phyloP scores from a whole-genome alignment of 352 stramenopile species.

The Lagenidium giganteum region DNA sequence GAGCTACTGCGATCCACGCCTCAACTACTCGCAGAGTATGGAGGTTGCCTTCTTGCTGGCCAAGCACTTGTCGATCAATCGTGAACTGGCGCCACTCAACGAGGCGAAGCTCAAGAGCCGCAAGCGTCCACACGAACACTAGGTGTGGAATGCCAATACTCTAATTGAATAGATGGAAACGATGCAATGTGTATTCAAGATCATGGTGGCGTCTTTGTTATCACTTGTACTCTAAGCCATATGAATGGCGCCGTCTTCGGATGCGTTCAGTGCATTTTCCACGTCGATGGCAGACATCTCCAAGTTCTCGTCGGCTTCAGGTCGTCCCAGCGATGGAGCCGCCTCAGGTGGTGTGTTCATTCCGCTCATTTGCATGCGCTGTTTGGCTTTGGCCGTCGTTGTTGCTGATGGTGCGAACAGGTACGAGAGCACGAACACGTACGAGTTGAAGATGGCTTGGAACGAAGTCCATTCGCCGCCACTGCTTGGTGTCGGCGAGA shows the following conservation, averaged over 20 bases:
- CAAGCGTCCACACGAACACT: slow-evolving; percentile 62
- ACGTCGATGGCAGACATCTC: too few species aligned
- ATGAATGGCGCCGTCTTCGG: too few species aligned
- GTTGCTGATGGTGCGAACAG: slow-evolving; percentile 32
- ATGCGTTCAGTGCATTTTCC: too few species aligned
- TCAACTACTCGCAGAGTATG: slow-evolving; percentile 98
- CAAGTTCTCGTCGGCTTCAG: too few species aligned
- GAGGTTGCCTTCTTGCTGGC: slow-evolving; percentile 97
- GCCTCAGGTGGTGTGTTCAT: slow-evolving; percentile 2
- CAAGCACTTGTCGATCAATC: slow-evolving; percentile 79
- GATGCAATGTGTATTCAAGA: too few species aligned
- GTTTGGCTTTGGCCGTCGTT: slow-evolving; percentile 18
- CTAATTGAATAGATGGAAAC: too few species aligned
- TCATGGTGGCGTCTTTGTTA: too few species aligned
- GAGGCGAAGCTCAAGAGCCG: slow-evolving; percentile 42
- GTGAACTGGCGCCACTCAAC: slow-evolving; percentile 60
- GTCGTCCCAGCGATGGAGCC: slow-evolving; percentile 3
- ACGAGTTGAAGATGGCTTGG: slow-evolving; percentile 44
- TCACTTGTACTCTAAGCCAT: too few species aligned
- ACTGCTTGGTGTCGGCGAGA: slow-evolving; percentile 29
- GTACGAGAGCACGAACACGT: slow-evolving; percentile 40
- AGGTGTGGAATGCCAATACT: too few species aligned
- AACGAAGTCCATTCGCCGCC: slow-evolving; percentile 35
- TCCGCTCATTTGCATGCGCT: slow-evolving; percentile 4
- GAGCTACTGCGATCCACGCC: slow-evolving; percentile 96